phyloP scores from a whole-genome alignment of 2,329 filamentous ascomycete species.

The Fusarium newnesense region DNA sequence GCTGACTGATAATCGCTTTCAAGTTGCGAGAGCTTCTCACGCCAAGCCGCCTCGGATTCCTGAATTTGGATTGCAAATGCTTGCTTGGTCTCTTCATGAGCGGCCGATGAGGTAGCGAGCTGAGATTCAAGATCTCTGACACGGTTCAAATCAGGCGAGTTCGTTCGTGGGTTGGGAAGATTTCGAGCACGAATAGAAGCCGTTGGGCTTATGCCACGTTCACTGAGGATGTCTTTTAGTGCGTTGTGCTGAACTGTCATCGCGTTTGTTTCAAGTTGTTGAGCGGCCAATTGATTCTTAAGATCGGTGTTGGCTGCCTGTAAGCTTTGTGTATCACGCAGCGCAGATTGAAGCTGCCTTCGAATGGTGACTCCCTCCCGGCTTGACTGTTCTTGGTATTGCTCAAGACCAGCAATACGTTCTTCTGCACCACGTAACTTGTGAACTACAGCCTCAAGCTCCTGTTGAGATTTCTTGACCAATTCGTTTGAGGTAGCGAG shows the following conservation, averaged over 20 bases:
- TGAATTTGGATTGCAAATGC: slow-evolving; percentile 82
- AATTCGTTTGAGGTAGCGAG: slow-evolving; percentile 80
- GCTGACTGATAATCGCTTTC: slow-evolving; percentile 98
- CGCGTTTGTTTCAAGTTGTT: slow-evolving; percentile 94
- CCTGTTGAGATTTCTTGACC: slow-evolving; percentile 88
- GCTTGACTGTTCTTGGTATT: slow-evolving; percentile 97
- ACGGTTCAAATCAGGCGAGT: slow-evolving; percentile 83
- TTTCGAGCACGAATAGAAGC: slow-evolving; percentile 77
- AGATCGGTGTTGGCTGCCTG: slow-evolving; percentile 84
- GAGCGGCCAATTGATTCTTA: slow-evolving; percentile 82
- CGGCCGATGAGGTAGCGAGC: slow-evolving; percentile 77
- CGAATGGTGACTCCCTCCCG: slow-evolving; percentile 90
- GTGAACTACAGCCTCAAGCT: slow-evolving; percentile 86
- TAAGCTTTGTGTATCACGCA: slow-evolving; percentile 85
- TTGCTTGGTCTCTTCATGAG: slow-evolving; percentile 86
- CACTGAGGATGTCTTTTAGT: slow-evolving; percentile 89
- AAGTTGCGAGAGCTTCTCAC: slow-evolving; percentile 91
- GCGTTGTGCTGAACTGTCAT: slow-evolving; percentile 91
- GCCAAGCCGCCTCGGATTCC: slow-evolving; percentile 88
- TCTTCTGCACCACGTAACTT: slow-evolving; percentile 94
- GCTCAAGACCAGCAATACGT: slow-evolving; percentile 93
- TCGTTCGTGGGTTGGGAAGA: slow-evolving; percentile 74
- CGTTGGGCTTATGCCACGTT: slow-evolving; percentile 85
- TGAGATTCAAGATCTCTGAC: slow-evolving; percentile 90
- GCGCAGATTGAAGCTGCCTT: slow-evolving; percentile 85